Percentiles rank a stretch among this genome's conserved stretches.
Conservation (phyloP, 371 early-diverging fungal species). For the Apophysomyces sp. region DNA sequence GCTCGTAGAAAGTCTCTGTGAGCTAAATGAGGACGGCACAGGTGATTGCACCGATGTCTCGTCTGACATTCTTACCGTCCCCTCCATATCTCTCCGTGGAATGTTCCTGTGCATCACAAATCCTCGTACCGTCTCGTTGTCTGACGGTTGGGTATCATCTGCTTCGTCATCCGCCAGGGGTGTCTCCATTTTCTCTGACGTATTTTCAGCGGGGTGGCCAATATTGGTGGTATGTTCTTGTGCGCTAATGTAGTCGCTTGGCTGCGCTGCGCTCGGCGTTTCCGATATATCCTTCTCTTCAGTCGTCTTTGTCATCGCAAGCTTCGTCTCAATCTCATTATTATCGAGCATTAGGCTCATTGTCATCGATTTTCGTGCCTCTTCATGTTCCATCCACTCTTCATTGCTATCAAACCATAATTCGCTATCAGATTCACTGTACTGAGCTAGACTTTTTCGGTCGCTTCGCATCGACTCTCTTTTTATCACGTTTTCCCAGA, state of each 20-base stretch:
- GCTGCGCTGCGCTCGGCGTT: too few species aligned
- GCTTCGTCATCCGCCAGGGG: not conserved
- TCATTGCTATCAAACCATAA: slow-evolving; percentile 19
- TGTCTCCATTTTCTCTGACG: not conserved
- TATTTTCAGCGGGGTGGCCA: too few species aligned
- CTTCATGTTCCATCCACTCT: not conserved
- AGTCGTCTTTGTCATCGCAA: not conserved
- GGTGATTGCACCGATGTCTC: slow-evolving; percentile 8
- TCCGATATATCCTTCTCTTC: not conserved
- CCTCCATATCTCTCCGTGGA: not conserved
- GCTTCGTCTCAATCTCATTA: not conserved
- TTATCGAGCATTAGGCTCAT: not conserved
- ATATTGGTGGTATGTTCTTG: too few species aligned
- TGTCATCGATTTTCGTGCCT: not conserved
- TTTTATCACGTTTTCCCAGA: slow-evolving; percentile 16
- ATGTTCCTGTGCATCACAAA: not conserved
- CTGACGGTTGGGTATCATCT: not conserved
- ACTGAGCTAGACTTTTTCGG: slow-evolving; percentile 9
- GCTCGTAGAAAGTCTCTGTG: slow-evolving; percentile 8
- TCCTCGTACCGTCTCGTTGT: not conserved
- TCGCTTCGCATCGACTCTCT: slow-evolving; percentile 17
- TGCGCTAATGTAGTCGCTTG: too few species aligned
- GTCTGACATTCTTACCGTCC: not conserved
- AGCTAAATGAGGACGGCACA: slow-evolving; percentile 15
- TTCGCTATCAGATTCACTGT: slow-evolving; percentile 12